A percentile compares a stretch with the other conserved stretches of the same genome.
Evolutionary conservation across 2,329 filamentous ascomycete species (phyloP).

Genomic region (Trichophyton verrucosum): DNA sequence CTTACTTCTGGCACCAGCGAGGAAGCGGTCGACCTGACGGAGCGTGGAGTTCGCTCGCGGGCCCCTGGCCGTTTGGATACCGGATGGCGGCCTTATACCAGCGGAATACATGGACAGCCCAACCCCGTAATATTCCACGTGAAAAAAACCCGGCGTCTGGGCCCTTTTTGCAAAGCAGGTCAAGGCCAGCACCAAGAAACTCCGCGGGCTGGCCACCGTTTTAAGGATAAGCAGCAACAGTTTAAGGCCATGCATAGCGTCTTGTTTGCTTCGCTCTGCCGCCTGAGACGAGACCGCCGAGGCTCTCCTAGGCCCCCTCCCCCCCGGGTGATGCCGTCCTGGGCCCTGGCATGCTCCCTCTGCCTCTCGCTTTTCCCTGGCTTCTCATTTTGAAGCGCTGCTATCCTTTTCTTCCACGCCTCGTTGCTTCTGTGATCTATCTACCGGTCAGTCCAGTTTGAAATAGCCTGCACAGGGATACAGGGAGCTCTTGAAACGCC

Average conservation of each 20-base stretch:
- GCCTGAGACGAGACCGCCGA: background rate
- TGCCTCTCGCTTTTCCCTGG: background rate
- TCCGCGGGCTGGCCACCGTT: background rate
- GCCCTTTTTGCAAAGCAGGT: background rate
- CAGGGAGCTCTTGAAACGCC: conserved; percentile 3
- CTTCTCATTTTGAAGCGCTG: conserved; percentile 4
- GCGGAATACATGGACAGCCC: background rate
- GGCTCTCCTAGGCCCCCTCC: background rate
- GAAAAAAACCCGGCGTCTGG: background rate
- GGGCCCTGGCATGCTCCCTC: background rate
- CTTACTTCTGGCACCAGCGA: background rate
- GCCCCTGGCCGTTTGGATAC: background rate
- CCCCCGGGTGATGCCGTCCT: background rate
- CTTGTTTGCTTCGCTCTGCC: background rate
- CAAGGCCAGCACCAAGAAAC: background rate
- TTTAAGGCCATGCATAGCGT: background rate
- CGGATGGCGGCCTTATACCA: background rate
- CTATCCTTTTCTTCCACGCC: background rate
- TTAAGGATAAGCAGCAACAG: no score
- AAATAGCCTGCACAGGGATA: background rate
- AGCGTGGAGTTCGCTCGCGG: background rate
- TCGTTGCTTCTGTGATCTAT: background rate
- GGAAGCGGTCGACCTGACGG: background rate
- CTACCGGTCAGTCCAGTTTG: background rate
- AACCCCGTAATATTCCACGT: background rate